Base-by-base conservation (phyloP, 495 filamentous ascomycete genomes). In the Podospora pseudopauciseta region DNA sequence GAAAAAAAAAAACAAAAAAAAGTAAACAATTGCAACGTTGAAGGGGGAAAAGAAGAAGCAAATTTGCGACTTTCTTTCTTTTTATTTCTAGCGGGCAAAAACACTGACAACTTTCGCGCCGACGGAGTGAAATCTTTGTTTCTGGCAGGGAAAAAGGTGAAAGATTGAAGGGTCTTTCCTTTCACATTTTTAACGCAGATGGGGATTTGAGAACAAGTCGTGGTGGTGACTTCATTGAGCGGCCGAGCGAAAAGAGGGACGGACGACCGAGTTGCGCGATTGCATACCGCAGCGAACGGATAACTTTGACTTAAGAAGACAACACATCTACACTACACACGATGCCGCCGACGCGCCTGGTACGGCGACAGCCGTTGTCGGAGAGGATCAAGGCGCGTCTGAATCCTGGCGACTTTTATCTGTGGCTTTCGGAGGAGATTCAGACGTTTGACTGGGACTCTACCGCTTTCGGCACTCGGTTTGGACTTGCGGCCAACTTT, bases 361-460 rank as follows among this genome's bases (percentile, higher is more conserved):
- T 99, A 68, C 93, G 95, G 73, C 88, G 87, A 54, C 86, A 86
- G 67, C 88, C 94, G 72, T 82, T 97, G 72, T 67, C 77, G 2
- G 88, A 97, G 81, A 90, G 93, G 69, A 84, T 98, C 71, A 86
- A 86, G 73, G 82, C 88, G 60, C 88, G 88, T 76, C 82, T 99
- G 39, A 93, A 98, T 73, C 94, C 93, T 26, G 85, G 90, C 76
- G 95, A 99, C 79, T 90, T 93, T 76, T 81, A 95, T 49, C 85
- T 98, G 23, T 94, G 91, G 89, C 78, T 96, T 2, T 96, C 92
- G 1, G 94, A 97, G 73, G 90, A 94, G 78, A 83, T 97, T 67
- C 92, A 97, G 74, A 89, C 90, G 1, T 86, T 89, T 70, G 92
- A 96, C 64, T 96, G 92, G 91, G 91, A 97, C 72, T 90, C 93